Base-by-base conservation (phyloP, 441 rosid genomes). In the Syzygium malaccense region DNA sequence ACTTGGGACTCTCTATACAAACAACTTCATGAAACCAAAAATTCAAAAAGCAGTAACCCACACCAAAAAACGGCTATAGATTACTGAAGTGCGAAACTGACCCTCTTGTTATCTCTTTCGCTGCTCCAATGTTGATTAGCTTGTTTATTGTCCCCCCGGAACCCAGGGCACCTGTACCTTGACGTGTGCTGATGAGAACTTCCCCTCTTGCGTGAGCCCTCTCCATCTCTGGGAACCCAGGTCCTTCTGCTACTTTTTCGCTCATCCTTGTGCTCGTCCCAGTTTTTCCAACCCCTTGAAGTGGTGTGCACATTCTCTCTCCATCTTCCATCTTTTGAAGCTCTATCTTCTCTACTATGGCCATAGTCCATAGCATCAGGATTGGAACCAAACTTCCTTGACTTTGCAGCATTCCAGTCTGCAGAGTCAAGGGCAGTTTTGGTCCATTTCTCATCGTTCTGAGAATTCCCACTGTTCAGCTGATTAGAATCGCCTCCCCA, bases 161-260 rank as follows among this genome's bases (percentile, higher is more conserved):
- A 91, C 91, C 95, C 92, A 56, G 92, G 88, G 91, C 90, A 92
- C 87, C 62, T 89, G 90, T 93, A 92, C 85, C 90, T 86, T 41
- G 88, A 84, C 54, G 25, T 54, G 89, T 89, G 68, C 41, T 66
- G 93, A 58, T 91, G 88, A 88, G 88, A 86, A 85, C 93, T 91
- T 92, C 88, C 95, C 79, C 92, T 91, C 92, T 92, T 93, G 89
- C 94, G 87, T 78, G 86, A 87, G 89, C 92, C 91, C 28, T 86
- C 90, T 91, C 93, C 93, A 87, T 58, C 91, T 87, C 88, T 91
- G 90, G 93, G 94, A 90, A 32, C 88, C 92, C 83, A 75, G 51
- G 51, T 75, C 51, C 83, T 75, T 85, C 92, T 89, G 55, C 58
- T 71, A 1, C 88, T 90, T 87, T 90, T 92, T 26, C 57, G 89